Conservation (phyloP, 352 stramenopile species). For the Phytophthora tubulina region DNA sequence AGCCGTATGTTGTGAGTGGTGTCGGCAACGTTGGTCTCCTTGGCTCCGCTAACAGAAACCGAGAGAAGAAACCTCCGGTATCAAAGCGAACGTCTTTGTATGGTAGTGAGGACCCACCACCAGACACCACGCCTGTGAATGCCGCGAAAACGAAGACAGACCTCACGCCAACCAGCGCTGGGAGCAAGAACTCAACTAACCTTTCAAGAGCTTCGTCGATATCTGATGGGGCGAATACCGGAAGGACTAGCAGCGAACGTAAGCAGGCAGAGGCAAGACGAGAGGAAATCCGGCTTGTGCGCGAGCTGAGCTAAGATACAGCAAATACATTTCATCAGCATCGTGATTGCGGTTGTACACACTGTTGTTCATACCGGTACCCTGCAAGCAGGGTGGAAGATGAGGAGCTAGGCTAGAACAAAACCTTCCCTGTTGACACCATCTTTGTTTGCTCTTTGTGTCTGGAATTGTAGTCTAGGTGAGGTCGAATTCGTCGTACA, state of each 20-base stretch:
- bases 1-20: slow-evolving; percentile 57
- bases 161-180: slow-evolving; percentile 32
- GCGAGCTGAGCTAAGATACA: slow-evolving; percentile 52
- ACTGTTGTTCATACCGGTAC: slow-evolving; percentile 16
- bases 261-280: slow-evolving; percentile 54
- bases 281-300: slow-evolving; percentile 71
- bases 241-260: slow-evolving; percentile 45
- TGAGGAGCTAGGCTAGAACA: slow-evolving; percentile 9
- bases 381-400: slow-evolving; percentile 6
- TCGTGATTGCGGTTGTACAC: not conserved
- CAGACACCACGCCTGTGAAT: slow-evolving; percentile 21
- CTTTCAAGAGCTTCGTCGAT: slow-evolving; percentile 15
- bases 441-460: slow-evolving; percentile 11
- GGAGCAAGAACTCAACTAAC: slow-evolving; percentile 11
- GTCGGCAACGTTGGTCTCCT: slow-evolving; percentile 71
- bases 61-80: slow-evolving; percentile 38
- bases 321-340: slow-evolving; percentile 33
- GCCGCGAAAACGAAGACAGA: slow-evolving; percentile 40
- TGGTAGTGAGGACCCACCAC: slow-evolving; percentile 22
- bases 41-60: slow-evolving; percentile 23
- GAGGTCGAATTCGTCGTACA: slow-evolving; percentile 81
- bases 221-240: slow-evolving; percentile 12
- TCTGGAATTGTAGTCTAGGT: slow-evolving; percentile 52
- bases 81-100: slow-evolving; percentile 29
- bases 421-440: slow-evolving; percentile 24